Evolutionary conservation across 805 yeast genomes (phyloP).

Genomic region (Monosporozyma unispora): DNA sequence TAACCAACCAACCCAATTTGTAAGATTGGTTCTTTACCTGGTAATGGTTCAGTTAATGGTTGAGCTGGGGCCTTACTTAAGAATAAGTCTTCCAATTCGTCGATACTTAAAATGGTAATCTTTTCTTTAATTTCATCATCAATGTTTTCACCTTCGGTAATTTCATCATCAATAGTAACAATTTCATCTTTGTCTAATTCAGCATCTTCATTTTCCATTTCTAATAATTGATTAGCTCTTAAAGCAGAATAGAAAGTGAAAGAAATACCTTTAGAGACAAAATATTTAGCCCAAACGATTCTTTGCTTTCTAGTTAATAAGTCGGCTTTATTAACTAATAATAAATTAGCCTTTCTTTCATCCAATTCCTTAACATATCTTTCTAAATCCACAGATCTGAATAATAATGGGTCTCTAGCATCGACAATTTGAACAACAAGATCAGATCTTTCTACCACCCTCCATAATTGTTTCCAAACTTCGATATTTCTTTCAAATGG

Average conservation of each 20-base stretch:
- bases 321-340: slow-evolving; percentile 92
- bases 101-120: slow-evolving; percentile 67
- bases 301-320: slow-evolving; percentile 71
- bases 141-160: slow-evolving; percentile 20
- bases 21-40: slow-evolving; percentile 52
- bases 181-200: slow-evolving; percentile 26
- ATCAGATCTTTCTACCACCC: slow-evolving; percentile 93
- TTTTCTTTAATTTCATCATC: slow-evolving; percentile 35
- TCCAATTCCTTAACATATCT: slow-evolving; percentile 70
- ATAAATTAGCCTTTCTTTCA: slow-evolving; percentile 65
- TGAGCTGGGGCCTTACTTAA: slow-evolving; percentile 63
- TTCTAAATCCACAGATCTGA: slow-evolving; percentile 83
- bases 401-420: slow-evolving; percentile 87
- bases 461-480: slow-evolving; percentile 98
- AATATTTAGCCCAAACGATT: slow-evolving; percentile 78
- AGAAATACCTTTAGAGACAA: slow-evolving; percentile 55
- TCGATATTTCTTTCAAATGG: slow-evolving; percentile 96
- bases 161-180: slow-evolving; percentile 10
- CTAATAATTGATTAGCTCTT: slow-evolving; percentile 67
- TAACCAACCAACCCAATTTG: slow-evolving; percentile 96
- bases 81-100: slow-evolving; percentile 77
- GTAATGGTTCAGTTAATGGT: slow-evolving; percentile 43
- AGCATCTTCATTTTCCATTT: slow-evolving; percentile 40
- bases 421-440: slow-evolving; percentile 94
- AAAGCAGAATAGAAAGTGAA: slow-evolving; percentile 92